These are phyloP conservation scores for Erodium moschatum DNA, from an alignment of 441 rosid genomes.

Conservation along the genomic window DNA sequence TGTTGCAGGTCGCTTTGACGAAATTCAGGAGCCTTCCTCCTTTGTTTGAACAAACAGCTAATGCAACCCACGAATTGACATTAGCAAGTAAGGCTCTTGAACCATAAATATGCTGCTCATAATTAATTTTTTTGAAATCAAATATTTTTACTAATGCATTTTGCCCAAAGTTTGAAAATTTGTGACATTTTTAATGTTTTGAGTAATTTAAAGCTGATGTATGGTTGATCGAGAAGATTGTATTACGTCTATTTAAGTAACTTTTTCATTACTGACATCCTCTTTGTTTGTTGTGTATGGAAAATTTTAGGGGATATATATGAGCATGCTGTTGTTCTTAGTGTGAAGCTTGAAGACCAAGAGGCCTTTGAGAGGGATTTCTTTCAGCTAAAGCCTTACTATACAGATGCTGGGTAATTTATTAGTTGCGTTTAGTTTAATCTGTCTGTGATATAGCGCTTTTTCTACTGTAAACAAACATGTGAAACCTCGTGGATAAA, in stretches of 20 bases:
- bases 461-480: not conserved
- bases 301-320: slow-evolving; percentile 64
- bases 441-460: not conserved
- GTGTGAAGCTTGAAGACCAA: slow-evolving; percentile 88
- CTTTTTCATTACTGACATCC: not conserved
- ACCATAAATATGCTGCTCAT: not conserved
- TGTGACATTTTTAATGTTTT: not conserved
- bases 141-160: not conserved
- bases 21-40: slow-evolving; percentile 78
- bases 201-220: too few species aligned
- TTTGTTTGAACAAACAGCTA: slow-evolving; percentile 62
- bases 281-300: slow-evolving; percentile 10
- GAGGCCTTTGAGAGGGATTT: slow-evolving; percentile 94
- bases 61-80: slow-evolving; percentile 53
- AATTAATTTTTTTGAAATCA: too few species aligned
- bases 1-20: slow-evolving; percentile 60
- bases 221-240: too few species aligned
- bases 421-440: not conserved
- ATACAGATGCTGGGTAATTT: slow-evolving; percentile 75
- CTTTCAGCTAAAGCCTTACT: slow-evolving; percentile 88
- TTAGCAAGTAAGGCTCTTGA: slow-evolving; percentile 52
- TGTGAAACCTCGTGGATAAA: not conserved
- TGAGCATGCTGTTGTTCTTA: slow-evolving; percentile 82
- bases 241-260: too few species aligned
- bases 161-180: not conserved